A percentile compares a stretch with the other conserved stretches of the same genome.
These are phyloP conservation scores for Clarireedia sp. DNA, from an alignment of 2,329 filamentous ascomycete species.

Conservation along the genomic window DNA sequence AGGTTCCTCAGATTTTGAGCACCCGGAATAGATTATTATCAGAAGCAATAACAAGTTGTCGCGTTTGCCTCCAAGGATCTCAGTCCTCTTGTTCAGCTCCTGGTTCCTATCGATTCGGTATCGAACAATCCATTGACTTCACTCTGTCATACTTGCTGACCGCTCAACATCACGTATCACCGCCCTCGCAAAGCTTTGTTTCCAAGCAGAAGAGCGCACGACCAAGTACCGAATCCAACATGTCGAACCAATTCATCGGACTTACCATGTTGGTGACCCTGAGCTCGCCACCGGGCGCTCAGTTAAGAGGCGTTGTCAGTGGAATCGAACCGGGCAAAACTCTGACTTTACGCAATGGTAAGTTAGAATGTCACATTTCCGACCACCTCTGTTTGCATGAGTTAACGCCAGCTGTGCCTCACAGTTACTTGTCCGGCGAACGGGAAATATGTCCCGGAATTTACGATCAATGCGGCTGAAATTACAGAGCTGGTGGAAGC, in stretches of 20 bases:
- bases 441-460: constrained; percentile 27
- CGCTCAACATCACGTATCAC: neutral
- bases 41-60: too few relatives aligned
- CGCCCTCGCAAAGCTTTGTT: neutral
- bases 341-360: constrained; percentile 30
- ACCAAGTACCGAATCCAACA: constrained; percentile 15
- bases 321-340: constrained; percentile 29
- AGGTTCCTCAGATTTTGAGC: neutral
- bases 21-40: neutral
- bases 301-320: constrained; percentile 28
- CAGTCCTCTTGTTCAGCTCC: neutral
- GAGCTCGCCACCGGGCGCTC: constrained; percentile 27
- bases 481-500: constrained; percentile 29
- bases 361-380: constrained; percentile 1
- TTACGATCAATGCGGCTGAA: constrained; percentile 28
- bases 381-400: neutral
- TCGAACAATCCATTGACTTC: neutral
- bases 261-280: constrained; percentile 32
- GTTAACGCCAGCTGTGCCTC: neutral
- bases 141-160: neutral
- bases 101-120: neutral
- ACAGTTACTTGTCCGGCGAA: constrained; percentile 27
- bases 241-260: constrained; percentile 30
- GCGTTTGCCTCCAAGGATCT: too few relatives aligned
- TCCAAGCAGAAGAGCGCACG: constrained; percentile 2